These are phyloP conservation scores for Xerocomellus chrysenteron DNA, from an alignment of 768 basidiomycete species.

Conservation along the genomic window DNA sequence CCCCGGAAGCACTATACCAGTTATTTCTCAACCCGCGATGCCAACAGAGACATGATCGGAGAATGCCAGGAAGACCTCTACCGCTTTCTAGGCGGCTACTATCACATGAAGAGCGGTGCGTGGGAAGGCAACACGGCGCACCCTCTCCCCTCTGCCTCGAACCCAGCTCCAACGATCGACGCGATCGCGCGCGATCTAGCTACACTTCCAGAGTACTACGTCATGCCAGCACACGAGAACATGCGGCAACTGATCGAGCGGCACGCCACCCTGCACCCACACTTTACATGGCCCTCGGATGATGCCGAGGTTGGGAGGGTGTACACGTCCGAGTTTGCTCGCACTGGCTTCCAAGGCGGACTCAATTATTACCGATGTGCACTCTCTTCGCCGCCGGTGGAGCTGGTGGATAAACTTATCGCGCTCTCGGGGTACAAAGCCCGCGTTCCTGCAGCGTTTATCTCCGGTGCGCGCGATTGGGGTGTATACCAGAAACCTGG, in stretches of 20 bases:
- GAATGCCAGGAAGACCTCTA: constrained; percentile 17
- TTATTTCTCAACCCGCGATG: constrained; percentile 48
- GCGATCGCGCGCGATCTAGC: constrained; percentile 36
- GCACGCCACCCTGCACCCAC: constrained; percentile 31
- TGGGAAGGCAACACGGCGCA: constrained; percentile 44
- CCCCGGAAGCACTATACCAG: constrained; percentile 58
- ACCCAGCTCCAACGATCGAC: constrained; percentile 19
- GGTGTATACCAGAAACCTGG: constrained; percentile 57
- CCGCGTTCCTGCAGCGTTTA: constrained; percentile 54
- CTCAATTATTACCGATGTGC: constrained; percentile 54
- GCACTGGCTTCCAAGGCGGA: constrained; percentile 65
- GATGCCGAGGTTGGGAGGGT: constrained; percentile 41
- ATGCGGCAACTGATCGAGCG: constrained; percentile 50
- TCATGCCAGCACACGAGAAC: constrained; percentile 53
- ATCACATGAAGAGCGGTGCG: constrained; percentile 58
- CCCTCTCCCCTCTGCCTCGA: constrained; percentile 35
- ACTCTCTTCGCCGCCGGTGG: constrained; percentile 30
- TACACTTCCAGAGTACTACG: constrained; percentile 55
- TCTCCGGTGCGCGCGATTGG: constrained; percentile 60
- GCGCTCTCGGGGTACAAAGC: constrained; percentile 48
- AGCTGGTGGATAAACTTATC: constrained; percentile 40
- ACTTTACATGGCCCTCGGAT: constrained; percentile 46
- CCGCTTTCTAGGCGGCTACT: constrained; percentile 25
- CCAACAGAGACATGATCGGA: constrained; percentile 45
- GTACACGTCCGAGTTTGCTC: constrained; percentile 47